Base-by-base conservation (phyloP, 2,329 filamentous ascomycete genomes). In the Diaporthe amygdali region DNA sequence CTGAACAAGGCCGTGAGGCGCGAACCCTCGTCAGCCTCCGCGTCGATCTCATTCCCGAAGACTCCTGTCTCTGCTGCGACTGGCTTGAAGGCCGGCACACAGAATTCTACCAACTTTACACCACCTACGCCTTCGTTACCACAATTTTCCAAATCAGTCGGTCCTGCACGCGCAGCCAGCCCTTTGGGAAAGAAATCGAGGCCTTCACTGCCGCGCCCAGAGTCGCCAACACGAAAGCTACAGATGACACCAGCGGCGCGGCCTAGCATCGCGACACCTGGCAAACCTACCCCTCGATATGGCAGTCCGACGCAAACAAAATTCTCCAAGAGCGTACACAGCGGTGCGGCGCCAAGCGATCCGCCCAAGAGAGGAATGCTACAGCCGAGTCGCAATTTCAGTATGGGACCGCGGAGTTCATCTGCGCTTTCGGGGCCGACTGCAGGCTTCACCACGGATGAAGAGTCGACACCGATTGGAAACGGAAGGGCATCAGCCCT, bases 71-170 rank as follows among this genome's bases (percentile, higher is more conserved):
- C 91, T n/a, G 89, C 89, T 37, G 85, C 87, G 64, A 83, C 84
- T 56, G 87, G 85, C 39, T 82, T 91, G 64, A 89, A 87, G 76
- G 81, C 83, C 34, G 86, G 83, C 64, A 86, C 79, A 74, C 91
- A 90, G 67, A 89, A 89, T 78, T 86, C 89, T 30, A 88, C 85
- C 44, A 89, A 88, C 77, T 87, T 87, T 78, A 90, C 92, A 27
- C 88, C 93, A 37, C 89, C 92, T 3, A 91, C 88, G 0, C 89
- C 92, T 0, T 88, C 88, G 0, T 76, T 94, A 63, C 88, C 92
- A 69, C 95, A 95, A 78, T 96, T 98, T 83, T 96, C 94, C 79
- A 94, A 97, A 81, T 97, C 95, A 0, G 86, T 97, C 54, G 95
- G 95, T 1, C 93, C 93, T 8, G 89, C 90, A 49, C 89, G 92